These are phyloP conservation scores for Biscutella laevigata DNA, from an alignment of 441 rosid genomes.

Conservation along the genomic window DNA sequence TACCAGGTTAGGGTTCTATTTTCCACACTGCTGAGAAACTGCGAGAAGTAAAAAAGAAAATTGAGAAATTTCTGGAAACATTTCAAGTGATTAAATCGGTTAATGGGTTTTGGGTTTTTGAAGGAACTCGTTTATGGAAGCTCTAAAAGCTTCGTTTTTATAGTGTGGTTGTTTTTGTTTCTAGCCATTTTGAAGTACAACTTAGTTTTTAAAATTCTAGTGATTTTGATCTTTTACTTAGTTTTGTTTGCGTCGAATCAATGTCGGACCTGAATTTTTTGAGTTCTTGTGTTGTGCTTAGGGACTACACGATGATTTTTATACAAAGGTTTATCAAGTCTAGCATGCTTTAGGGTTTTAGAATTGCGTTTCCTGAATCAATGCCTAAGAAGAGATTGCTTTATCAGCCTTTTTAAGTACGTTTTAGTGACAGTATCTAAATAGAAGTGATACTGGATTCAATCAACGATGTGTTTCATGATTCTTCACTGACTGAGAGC, in stretches of 20 bases:
- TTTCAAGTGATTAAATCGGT: background rate
- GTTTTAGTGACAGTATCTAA: background rate
- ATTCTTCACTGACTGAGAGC: background rate
- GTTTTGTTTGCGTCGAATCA: background rate
- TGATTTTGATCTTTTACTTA: background rate
- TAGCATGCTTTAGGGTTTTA: constrained; percentile 17
- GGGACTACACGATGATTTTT: background rate
- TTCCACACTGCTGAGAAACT: constrained; percentile 7
- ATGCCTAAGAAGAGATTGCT: no score
- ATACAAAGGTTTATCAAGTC: background rate
- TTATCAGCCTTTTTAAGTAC: no score
- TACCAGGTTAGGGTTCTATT: constrained; percentile 12
- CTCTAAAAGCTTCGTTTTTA: background rate
- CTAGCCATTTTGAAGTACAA: background rate
- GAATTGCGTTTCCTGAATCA: no score
- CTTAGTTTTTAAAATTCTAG: background rate
- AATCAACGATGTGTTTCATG: background rate
- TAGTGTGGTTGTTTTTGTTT: background rate
- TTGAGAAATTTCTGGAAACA: background rate
- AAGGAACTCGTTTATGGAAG: background rate
- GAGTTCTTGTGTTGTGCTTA: background rate
- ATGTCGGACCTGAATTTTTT: background rate
- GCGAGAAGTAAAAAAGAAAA: background rate
- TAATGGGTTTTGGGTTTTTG: background rate
- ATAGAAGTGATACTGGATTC: no score